phyloP scores from a whole-genome alignment of 2,329 filamentous ascomycete species.

The Apiospora pterosperma region DNA sequence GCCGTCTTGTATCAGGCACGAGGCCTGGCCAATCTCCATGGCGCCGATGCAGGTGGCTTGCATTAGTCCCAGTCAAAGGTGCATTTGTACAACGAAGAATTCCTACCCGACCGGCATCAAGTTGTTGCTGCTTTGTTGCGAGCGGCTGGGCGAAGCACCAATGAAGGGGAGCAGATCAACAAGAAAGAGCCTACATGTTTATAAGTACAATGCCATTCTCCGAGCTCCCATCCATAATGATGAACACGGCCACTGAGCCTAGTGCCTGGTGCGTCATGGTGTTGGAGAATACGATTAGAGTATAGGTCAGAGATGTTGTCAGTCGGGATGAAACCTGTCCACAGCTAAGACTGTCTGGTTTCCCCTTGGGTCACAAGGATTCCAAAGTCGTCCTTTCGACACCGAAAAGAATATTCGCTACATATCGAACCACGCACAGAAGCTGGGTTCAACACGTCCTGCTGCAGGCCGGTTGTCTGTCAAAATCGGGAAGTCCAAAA shows the following conservation, averaged over 20 bases:
- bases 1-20: neutral
- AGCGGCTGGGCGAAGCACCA: too few species aligned
- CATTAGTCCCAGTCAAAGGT: constrained; percentile 1
- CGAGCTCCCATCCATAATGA: neutral
- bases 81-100: constrained; percentile 1
- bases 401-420: neutral
- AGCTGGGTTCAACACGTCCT: neutral
- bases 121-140: neutral
- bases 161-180: neutral
- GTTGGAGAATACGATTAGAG: too few species aligned
- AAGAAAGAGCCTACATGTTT: neutral
- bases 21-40: neutral
- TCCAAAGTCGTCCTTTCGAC: neutral
- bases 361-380: neutral
- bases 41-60: neutral
- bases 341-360: neutral
- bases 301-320: neutral
- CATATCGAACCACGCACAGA: neutral
- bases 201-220: neutral
- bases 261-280: neutral
- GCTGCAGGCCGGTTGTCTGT: neutral
- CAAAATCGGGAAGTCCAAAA: neutral
- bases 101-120: neutral
- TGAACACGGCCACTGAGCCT: neutral
- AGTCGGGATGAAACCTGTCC: neutral